A percentile compares a stretch with the other conserved stretches of the same genome.
Conservation (phyloP, 2,329 filamentous ascomycete species). For the Clonostachys sp. region DNA sequence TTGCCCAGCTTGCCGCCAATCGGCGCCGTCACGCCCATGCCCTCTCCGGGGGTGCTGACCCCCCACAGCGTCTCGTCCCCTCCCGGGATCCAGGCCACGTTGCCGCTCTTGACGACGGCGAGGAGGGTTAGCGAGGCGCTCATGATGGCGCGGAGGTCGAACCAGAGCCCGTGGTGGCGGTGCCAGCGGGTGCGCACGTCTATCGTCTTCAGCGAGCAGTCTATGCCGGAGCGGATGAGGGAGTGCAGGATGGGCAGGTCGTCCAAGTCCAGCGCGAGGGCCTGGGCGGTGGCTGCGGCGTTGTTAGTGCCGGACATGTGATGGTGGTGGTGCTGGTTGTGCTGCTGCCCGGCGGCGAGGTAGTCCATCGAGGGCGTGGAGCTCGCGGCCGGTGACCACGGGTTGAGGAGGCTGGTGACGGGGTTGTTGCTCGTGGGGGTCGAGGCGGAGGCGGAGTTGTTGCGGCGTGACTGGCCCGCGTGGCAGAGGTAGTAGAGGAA, state of each 20-base stretch:
- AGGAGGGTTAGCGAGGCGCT: conserved; percentile 8
- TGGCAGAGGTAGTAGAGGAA: conserved; percentile 12
- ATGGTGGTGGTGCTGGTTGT: background rate
- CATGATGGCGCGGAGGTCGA: conserved; percentile 11
- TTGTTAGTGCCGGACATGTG: background rate
- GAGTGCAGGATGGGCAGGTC: conserved; percentile 8
- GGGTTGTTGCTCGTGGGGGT: background rate
- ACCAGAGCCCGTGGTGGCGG: conserved; percentile 17
- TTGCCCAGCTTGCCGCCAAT: conserved; percentile 11
- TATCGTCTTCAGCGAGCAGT: conserved; percentile 12
- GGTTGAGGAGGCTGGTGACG: conserved; percentile 9
- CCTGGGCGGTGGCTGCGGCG: background rate
- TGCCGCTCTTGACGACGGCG: conserved; percentile 10
- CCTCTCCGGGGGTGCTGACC: background rate
- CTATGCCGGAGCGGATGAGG: conserved; percentile 9
- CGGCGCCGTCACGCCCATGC: conserved; percentile 2
- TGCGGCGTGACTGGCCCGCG: background rate
- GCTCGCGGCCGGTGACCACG: conserved; percentile 3
- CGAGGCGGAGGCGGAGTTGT: background rate
- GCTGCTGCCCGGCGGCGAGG: background rate
- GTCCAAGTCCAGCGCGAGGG: conserved; percentile 4
- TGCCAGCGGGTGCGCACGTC: conserved; percentile 10
- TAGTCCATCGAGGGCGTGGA: background rate
- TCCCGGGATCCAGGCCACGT: conserved; percentile 10
- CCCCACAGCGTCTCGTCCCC: conserved; percentile 9